Percentiles rank a stretch among this genome's conserved stretches.
Conservation (phyloP, 495 filamentous ascomycete species). For the Cenococcum geophilum region DNA sequence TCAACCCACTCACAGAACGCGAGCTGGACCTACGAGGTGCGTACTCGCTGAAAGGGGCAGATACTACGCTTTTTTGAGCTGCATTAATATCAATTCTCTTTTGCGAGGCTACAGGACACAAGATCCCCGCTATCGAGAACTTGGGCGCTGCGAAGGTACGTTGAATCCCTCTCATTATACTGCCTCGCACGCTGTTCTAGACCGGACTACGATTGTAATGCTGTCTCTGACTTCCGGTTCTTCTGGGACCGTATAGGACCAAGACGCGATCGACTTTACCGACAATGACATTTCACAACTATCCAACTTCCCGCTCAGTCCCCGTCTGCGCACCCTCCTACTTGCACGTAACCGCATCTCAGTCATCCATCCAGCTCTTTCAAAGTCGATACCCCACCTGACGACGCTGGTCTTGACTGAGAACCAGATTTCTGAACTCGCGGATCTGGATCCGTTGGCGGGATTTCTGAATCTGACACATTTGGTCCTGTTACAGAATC, state of each 20-base stretch:
- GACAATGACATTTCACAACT: constrained; percentile 92
- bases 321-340: constrained; percentile 77
- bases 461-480: constrained; percentile 65
- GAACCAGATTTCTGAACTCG: constrained; percentile 42
- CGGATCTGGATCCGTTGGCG: constrained; percentile 81
- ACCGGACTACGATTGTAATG: background rate
- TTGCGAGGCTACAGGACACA: constrained; percentile 71
- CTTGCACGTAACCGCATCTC: constrained; percentile 83
- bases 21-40: constrained; percentile 99
- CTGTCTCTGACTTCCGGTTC: background rate
- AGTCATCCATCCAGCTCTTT: constrained; percentile 67
- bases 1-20: constrained; percentile 94
- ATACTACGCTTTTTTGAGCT: constrained; percentile 86
- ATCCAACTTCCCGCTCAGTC: constrained; percentile 89
- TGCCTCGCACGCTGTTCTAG: background rate
- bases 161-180: constrained; percentile 20
- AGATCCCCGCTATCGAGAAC: constrained; percentile 97
- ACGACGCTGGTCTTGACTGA: constrained; percentile 66
- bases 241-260: constrained; percentile 45
- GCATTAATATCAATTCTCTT: constrained; percentile 71
- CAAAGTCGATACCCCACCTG: constrained; percentile 69
- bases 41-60: constrained; percentile 76
- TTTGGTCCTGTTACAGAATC: constrained; percentile 77
- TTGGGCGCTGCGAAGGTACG: constrained; percentile 86
- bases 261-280: constrained; percentile 95